A percentile compares a stretch with the other conserved stretches of the same genome.
phyloP scores from a whole-genome alignment of 805 yeast genomes.

The Danielozyma ontarioensis region DNA sequence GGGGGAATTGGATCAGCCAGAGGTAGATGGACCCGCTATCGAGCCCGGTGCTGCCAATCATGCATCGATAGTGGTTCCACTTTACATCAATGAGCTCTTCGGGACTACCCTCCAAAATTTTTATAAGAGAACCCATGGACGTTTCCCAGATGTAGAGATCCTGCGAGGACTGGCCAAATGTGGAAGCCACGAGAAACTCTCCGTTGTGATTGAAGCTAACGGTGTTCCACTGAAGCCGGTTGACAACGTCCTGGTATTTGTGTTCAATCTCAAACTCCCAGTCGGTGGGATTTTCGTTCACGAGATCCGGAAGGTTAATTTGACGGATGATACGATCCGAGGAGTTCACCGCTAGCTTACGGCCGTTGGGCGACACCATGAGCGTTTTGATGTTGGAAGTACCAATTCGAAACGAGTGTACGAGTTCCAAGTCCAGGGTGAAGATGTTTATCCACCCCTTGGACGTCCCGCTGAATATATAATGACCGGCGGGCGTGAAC shows the following conservation, averaged over 20 bases:
- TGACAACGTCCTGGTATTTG: conserved; percentile 86
- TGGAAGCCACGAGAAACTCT: conserved; percentile 85
- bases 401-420: conserved; percentile 54
- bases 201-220: conserved; percentile 66
- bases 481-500: conserved; percentile 49
- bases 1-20: conserved; percentile 81
- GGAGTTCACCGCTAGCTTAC: conserved; percentile 66
- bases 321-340: conserved; percentile 75
- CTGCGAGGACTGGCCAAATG: conserved; percentile 78
- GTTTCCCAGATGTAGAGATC: conserved; percentile 94
- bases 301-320: conserved; percentile 42
- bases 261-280: conserved; percentile 67
- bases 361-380: conserved; percentile 51
- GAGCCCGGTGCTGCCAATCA: conserved; percentile 76
- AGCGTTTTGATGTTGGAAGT: conserved; percentile 68
- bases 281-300: conserved; percentile 24
- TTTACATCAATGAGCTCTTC: conserved; percentile 84
- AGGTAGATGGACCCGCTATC: conserved; percentile 78
- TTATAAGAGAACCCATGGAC: conserved; percentile 76
- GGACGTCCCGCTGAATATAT: conserved; percentile 69
- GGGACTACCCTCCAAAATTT: conserved; percentile 85
- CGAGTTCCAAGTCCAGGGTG: conserved; percentile 23
- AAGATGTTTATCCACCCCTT: conserved; percentile 70
- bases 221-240: conserved; percentile 83
- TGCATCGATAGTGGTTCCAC: conserved; percentile 76